A percentile compares a stretch with the other conserved stretches of the same genome.
These are phyloP conservation scores for Cyclotella atomus DNA, from an alignment of 108 stramenopile species.

Conservation along the genomic window DNA sequence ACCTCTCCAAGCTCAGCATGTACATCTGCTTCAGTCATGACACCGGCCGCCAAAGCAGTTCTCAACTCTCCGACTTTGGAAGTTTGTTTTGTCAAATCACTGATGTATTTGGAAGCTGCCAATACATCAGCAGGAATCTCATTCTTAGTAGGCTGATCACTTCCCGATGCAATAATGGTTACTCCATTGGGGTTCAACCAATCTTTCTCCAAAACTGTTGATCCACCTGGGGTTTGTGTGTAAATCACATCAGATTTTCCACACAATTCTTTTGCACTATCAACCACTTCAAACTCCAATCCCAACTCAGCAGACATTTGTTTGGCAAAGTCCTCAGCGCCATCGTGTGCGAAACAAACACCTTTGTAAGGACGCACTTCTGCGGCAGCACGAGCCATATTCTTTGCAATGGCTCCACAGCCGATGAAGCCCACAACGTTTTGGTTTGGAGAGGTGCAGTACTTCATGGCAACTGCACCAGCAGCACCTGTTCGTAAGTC, in stretches of 20 bases:
- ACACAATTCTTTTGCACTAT: slow-evolving; percentile 79
- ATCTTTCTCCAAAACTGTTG: slow-evolving; percentile 80
- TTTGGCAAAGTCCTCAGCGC: slow-evolving; percentile 74
- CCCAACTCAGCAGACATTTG: slow-evolving; percentile 87
- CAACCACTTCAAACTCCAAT: slow-evolving; percentile 76
- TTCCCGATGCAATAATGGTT: slow-evolving; percentile 93
- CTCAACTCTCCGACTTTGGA: slow-evolving; percentile 90
- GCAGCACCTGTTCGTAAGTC: slow-evolving; percentile 94
- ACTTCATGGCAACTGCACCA: slow-evolving; percentile 88
- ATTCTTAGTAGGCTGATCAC: slow-evolving; percentile 94
- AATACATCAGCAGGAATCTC: slow-evolving; percentile 91
- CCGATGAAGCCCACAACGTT: slow-evolving; percentile 91
- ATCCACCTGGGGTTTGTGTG: slow-evolving; percentile 88
- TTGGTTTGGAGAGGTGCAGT: slow-evolving; percentile 71
- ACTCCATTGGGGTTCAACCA: slow-evolving; percentile 84
- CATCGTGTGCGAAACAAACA: slow-evolving; percentile 76
- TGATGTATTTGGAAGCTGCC: slow-evolving; percentile 78
- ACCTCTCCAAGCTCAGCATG: slow-evolving; percentile 93
- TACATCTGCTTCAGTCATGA: slow-evolving; percentile 92
- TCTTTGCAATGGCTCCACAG: slow-evolving; percentile 86
- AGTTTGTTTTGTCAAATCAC: slow-evolving; percentile 92
- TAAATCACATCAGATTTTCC: slow-evolving; percentile 78
- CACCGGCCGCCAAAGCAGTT: slow-evolving; percentile 78
- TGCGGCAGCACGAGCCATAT: slow-evolving; percentile 90
- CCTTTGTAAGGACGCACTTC: slow-evolving; percentile 83